phyloP scores from a whole-genome alignment of 805 yeast genomes.

The Brettanomyces anomalus region DNA sequence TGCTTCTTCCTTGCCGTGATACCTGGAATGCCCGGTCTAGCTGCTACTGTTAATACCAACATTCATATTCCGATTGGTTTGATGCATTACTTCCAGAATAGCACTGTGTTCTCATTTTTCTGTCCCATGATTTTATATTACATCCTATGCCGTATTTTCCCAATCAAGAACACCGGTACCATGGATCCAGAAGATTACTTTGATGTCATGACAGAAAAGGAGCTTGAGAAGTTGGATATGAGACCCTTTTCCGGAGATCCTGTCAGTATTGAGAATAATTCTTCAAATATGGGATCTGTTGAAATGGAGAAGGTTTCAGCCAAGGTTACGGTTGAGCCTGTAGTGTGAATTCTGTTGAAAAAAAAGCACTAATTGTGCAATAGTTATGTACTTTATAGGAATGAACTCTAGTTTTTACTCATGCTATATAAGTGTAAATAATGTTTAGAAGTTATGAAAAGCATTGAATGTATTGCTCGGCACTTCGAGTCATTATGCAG shows the following conservation, averaged over 20 bases:
- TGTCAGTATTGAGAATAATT: not conserved
- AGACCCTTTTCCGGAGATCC: conserved; percentile 4
- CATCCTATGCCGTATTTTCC: conserved; percentile 27
- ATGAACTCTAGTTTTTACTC: too few relatives aligned
- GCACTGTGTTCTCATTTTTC: conserved; percentile 33
- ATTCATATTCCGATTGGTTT: conserved; percentile 30
- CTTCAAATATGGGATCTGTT: not conserved
- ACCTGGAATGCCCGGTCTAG: conserved; percentile 22
- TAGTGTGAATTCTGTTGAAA: not conserved
- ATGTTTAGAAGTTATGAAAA: too few relatives aligned
- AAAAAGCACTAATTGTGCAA: too few relatives aligned
- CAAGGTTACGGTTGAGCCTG: not conserved
- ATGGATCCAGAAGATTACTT: conserved; percentile 28
- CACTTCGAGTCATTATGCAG: too few relatives aligned
- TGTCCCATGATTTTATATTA: conserved; percentile 32
- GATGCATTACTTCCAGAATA: conserved; percentile 34
- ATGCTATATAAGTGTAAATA: too few relatives aligned
- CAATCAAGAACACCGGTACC: conserved; percentile 24
- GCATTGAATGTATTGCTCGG: too few relatives aligned
- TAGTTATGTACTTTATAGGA: too few relatives aligned
- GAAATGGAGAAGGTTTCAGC: not conserved
- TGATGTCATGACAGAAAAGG: conserved; percentile 22
- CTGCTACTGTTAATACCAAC: conserved; percentile 1
- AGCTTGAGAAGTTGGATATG: conserved; percentile 24
- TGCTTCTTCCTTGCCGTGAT: conserved; percentile 10